Percentiles rank a stretch among this genome's conserved stretches.
Evolutionary conservation across 1,139 yeast genomes (phyloP).

Genomic region (Blastobotrys buckinghamii): DNA sequence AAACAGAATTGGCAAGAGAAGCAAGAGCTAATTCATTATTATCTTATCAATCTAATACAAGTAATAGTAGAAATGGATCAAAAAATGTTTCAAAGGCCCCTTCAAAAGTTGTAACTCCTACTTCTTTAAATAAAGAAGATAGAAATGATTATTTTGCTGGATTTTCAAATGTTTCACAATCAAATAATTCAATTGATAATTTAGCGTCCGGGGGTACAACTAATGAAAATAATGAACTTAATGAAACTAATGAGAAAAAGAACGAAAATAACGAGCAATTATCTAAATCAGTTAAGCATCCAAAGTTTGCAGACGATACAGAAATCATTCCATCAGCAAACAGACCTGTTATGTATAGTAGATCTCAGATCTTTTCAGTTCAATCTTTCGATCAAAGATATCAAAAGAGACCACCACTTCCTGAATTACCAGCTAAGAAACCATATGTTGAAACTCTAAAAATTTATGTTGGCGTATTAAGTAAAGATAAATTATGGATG

Average conservation of each 20-base stretch:
- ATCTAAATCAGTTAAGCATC: constrained; percentile 10
- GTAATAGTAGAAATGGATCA: no score
- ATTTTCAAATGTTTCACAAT: not conserved
- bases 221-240: not conserved
- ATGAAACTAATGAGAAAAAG: no score
- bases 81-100: no score
- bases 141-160: not conserved
- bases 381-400: constrained; percentile 14
- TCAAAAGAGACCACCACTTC: constrained; percentile 11
- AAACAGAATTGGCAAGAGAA: constrained; percentile 45
- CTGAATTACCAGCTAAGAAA: constrained; percentile 15
- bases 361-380: constrained; percentile 8
- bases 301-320: constrained; percentile 13
- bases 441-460: constrained; percentile 24
- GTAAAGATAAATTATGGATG: constrained; percentile 52
- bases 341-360: constrained; percentile 8
- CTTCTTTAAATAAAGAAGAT: no score
- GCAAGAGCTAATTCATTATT: constrained; percentile 27
- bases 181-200: not conserved
- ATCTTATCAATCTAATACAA: constrained; percentile 10
- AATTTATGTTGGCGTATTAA: constrained; percentile 42
- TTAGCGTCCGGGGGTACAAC: not conserved
- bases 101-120: not conserved
- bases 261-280: no score
- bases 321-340: constrained; percentile 3